Conservation (phyloP, 352 stramenopile species). For the Pythium coloratum region DNA sequence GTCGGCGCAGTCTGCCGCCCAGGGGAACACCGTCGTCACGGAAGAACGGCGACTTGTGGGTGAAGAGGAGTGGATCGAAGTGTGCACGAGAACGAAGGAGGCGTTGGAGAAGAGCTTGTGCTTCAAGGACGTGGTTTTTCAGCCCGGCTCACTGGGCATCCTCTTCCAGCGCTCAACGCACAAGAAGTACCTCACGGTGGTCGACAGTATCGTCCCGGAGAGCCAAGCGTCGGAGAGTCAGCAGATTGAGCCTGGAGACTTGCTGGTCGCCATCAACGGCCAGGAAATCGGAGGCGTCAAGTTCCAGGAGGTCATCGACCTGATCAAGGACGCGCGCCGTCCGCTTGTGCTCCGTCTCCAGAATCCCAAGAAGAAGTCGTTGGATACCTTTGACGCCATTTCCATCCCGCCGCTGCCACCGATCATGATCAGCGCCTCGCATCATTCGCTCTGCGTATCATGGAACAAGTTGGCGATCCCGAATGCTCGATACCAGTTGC, state of each 20-base stretch:
- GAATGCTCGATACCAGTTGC: conserved; percentile 38
- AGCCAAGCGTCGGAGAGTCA: conserved; percentile 74
- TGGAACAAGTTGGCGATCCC: conserved; percentile 33
- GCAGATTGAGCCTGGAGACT: conserved; percentile 65
- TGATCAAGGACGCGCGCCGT: conserved; percentile 68
- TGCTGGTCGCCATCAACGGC: conserved; percentile 76
- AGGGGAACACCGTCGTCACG: conserved; percentile 3
- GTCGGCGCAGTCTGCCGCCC: conserved; percentile 22
- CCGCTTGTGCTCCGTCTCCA: conserved; percentile 73
- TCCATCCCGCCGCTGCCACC: conserved; percentile 59
- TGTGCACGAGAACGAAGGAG: conserved; percentile 52
- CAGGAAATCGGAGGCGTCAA: conserved; percentile 57
- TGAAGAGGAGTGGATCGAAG: conserved; percentile 82
- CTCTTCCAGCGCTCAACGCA: conserved; percentile 74
- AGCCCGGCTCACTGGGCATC: conserved; percentile 71
- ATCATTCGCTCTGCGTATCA: conserved; percentile 40
- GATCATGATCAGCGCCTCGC: conserved; percentile 51
- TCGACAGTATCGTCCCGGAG: conserved; percentile 80
- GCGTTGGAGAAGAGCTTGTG: conserved; percentile 48
- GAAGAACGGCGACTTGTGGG: conserved; percentile 39
- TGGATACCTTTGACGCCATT: conserved; percentile 56
- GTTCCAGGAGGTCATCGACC: conserved; percentile 77
- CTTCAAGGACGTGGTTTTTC: conserved; percentile 71
- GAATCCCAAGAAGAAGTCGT: conserved; percentile 47
- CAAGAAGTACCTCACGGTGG: conserved; percentile 69